Evolutionary conservation across 257 asterid genomes (phyloP), one percentile per base, ranked within the genome.

Genomic region (Cordia subcordata): DNA sequence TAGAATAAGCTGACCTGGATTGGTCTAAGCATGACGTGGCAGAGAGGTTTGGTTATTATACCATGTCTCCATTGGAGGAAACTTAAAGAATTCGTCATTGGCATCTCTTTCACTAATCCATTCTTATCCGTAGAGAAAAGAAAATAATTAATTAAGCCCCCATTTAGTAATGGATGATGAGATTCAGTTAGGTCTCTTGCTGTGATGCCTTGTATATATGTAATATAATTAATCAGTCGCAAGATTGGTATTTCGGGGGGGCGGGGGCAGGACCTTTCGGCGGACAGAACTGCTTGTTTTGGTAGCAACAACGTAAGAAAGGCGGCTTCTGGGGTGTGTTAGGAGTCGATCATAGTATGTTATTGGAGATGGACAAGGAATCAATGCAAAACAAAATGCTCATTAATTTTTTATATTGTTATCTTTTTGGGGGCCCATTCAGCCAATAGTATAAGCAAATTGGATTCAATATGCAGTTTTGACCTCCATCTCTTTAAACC

Each of bases 201-300:
- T 50, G 10, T 11, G 42, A 11, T 27, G 19, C 5, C 15, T 55
- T 32, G 15, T 9, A 19, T 15, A 27, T 40, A 53, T 38, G 23
- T 42, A n/a, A n/a, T n/a, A n/a, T n/a, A n/a, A n/a, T n/a, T n/a
- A n/a, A n/a, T n/a, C n/a, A n/a, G n/a, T n/a, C n/a, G 56, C 53
- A 49, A 49, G 53, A 42, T 42, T 49, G 1, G 53, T 8, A 14
- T 14, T 49, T 14, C 72, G n/a, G n/a, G n/a, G n/a, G n/a, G n/a
- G n/a, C n/a, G n/a, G n/a, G n/a, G n/a, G n/a, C n/a, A 63, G 77
- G 79, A 77, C 82, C 85, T 75, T 77, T 75, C 71, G 84, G 80
- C 77, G 65, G 71, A 67, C 78, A 77, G 17, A 78, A 68, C 75
- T 71, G 68, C 69, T 74, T 60, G 69, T 64, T 57, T 68, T 61